A percentile compares a stretch with the other conserved stretches of the same genome.
Conservation (phyloP, 1,284 basidiomycete species). For the Veloboletus limbatus region DNA sequence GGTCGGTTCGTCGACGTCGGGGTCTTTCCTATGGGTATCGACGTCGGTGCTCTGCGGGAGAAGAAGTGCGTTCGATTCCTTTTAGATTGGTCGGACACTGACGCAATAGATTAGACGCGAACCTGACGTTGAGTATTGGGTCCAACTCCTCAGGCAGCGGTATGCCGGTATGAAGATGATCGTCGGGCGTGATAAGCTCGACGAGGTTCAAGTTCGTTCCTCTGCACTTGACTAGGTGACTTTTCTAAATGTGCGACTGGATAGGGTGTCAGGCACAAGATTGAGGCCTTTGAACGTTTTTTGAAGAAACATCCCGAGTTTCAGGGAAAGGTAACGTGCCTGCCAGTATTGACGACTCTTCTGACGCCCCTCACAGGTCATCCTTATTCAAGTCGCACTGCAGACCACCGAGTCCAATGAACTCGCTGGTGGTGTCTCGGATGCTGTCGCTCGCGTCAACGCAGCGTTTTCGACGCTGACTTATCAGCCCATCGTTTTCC, state of each 20-base stretch:
- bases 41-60: slow-evolving; percentile 66
- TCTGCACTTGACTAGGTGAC: not conserved
- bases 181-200: slow-evolving; percentile 86
- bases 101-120: slow-evolving; percentile 48
- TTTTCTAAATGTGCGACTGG: not conserved
- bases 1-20: slow-evolving; percentile 78
- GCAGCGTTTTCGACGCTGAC: slow-evolving; percentile 79
- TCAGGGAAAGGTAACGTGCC: slow-evolving; percentile 58
- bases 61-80: slow-evolving; percentile 50
- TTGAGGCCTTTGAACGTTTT: slow-evolving; percentile 83
- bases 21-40: slow-evolving; percentile 89
- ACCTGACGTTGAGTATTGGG: slow-evolving; percentile 81
- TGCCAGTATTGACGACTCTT: not conserved
- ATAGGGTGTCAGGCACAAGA: slow-evolving; percentile 77
- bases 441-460: slow-evolving; percentile 80
- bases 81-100: slow-evolving; percentile 12
- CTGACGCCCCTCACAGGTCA: slow-evolving; percentile 42
- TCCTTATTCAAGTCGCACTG: slow-evolving; percentile 84
- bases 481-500: slow-evolving; percentile 85
- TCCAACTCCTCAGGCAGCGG: slow-evolving; percentile 69
- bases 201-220: slow-evolving; percentile 66
- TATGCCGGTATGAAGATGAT: slow-evolving; percentile 84
- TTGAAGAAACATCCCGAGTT: slow-evolving; percentile 76
- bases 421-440: slow-evolving; percentile 69
- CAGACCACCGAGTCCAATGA: slow-evolving; percentile 81